phyloP scores from a whole-genome alignment of 202 grass and related monocot genomes.

The Hordeum pubiflorum region DNA sequence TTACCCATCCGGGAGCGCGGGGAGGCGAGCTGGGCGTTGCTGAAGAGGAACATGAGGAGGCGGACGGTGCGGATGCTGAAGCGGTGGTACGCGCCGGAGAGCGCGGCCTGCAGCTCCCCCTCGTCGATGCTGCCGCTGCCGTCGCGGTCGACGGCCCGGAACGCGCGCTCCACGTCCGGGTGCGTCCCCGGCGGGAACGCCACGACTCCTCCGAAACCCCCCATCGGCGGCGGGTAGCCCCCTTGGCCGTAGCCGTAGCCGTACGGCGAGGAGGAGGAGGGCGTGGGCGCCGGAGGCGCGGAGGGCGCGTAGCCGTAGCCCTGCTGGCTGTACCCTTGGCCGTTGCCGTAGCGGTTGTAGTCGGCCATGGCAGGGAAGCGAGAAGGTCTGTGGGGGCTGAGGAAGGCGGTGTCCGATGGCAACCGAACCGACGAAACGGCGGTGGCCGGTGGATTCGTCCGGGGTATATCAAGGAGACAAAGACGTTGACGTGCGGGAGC shows the following conservation, averaged over 20 bases:
- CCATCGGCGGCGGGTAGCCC: conserved; percentile 21
- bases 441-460: neutral
- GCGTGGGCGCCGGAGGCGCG: conserved; percentile 19
- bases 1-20: conserved; percentile 55
- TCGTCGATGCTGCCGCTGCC: conserved; percentile 72
- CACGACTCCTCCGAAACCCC: neutral
- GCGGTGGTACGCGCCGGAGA: conserved; percentile 48
- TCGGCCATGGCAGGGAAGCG: neutral
- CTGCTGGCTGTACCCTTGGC: neutral
- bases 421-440: neutral
- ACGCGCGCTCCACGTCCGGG: conserved; percentile 65
- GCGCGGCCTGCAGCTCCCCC: conserved; percentile 65
- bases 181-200: conserved; percentile 63
- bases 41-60: conserved; percentile 75
- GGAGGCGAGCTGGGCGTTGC: conserved; percentile 28
- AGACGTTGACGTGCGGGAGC: neutral
- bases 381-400: neutral
- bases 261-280: neutral
- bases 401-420: neutral
- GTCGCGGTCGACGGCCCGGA: conserved; percentile 74
- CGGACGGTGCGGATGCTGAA: conserved; percentile 82
- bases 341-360: conserved; percentile 37
- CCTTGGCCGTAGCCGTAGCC: conserved; percentile 3
- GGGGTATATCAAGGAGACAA: neutral
- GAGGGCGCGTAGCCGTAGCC: conserved; percentile 16